Conservation (phyloP, 2,329 filamentous ascomycete species). For the Clonostachys rhizophaga region DNA sequence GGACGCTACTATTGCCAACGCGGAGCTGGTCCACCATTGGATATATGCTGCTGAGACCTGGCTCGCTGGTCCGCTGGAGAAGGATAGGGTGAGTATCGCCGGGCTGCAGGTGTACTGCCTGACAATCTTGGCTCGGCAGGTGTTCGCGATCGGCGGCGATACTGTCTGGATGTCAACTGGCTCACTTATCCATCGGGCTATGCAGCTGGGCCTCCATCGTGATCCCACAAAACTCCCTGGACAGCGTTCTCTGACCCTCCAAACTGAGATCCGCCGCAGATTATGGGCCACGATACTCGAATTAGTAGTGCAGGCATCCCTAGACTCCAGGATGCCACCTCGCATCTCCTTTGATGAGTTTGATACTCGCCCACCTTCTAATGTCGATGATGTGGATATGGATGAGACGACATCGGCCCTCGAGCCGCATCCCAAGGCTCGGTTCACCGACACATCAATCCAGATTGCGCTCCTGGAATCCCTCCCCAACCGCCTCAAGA, state of each 20-base stretch:
- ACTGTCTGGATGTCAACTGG: slow-evolving; percentile 34
- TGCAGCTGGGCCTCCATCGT: slow-evolving; percentile 38
- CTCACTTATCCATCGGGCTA: slow-evolving; percentile 31
- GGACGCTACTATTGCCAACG: slow-evolving; percentile 11
- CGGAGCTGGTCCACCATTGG: slow-evolving; percentile 23
- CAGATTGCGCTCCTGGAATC: slow-evolving; percentile 27
- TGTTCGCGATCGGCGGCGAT: slow-evolving; percentile 32
- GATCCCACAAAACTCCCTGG: slow-evolving; percentile 29
- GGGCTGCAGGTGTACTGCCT: slow-evolving; percentile 35
- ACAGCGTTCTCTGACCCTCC: slow-evolving; percentile 19
- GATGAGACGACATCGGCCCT: slow-evolving; percentile 8
- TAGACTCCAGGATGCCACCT: slow-evolving; percentile 31
- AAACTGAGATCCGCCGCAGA: slow-evolving; percentile 31
- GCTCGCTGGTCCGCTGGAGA: slow-evolving; percentile 33
- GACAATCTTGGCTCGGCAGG: slow-evolving; percentile 28
- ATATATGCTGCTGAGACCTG: slow-evolving; percentile 32
- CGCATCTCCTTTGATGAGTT: slow-evolving; percentile 31
- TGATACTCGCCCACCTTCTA: slow-evolving; percentile 28
- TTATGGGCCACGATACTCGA: slow-evolving; percentile 38
- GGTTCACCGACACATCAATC: slow-evolving; percentile 21
- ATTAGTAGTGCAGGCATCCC: slow-evolving; percentile 25
- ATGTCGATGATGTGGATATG: slow-evolving; percentile 23
- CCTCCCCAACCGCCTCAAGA: slow-evolving; percentile 24
- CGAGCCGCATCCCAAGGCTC: not conserved
- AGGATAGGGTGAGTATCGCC: slow-evolving; percentile 14